Percentiles rank a stretch among this genome's conserved stretches.
These are phyloP conservation scores for Microstroma glucosiphilum DNA, from an alignment of 1,284 basidiomycete species.

Conservation along the genomic window DNA sequence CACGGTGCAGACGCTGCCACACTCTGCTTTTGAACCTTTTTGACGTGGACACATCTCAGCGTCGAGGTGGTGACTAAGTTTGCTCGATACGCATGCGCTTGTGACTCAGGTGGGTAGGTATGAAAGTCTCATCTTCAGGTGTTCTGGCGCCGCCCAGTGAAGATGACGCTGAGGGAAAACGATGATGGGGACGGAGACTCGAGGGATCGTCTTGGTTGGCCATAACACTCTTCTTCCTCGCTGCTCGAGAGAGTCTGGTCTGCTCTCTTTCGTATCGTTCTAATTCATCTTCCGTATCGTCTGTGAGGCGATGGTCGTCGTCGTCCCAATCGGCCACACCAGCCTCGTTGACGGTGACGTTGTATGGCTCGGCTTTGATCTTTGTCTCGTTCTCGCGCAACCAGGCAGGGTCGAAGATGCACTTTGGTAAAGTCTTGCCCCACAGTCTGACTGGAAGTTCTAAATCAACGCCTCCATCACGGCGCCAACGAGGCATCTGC, in stretches of 20 bases:
- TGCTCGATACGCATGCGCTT: too few relatives aligned
- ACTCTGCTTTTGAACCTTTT: too few relatives aligned
- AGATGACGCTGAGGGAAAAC: too few relatives aligned
- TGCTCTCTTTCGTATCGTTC: constrained; percentile 12
- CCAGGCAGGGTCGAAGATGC: constrained; percentile 31
- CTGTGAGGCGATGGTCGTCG: constrained; percentile 24
- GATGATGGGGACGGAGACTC: too few relatives aligned
- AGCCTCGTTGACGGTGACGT: constrained; percentile 26
- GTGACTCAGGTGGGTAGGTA: too few relatives aligned
- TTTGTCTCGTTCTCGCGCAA: constrained; percentile 23
- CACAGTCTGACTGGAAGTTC: constrained; percentile 30
- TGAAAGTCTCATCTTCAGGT: too few relatives aligned
- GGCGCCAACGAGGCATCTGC: constrained; percentile 31
- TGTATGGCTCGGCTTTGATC: constrained; percentile 29
- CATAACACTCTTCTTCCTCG: background rate
- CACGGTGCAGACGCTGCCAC: too few relatives aligned
- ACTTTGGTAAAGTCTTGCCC: constrained; percentile 24
- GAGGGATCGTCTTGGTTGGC: background rate
- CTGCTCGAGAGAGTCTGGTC: background rate
- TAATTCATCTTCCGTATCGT: constrained; percentile 35
- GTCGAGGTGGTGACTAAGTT: too few relatives aligned
- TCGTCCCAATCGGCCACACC: constrained; percentile 31
- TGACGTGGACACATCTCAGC: too few relatives aligned
- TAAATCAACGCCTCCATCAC: constrained; percentile 31
- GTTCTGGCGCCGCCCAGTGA: too few relatives aligned